Evolutionary conservation across 192 early-diverging fungal genomes (phyloP).

Genomic region (Spizellomyces sp.): DNA sequence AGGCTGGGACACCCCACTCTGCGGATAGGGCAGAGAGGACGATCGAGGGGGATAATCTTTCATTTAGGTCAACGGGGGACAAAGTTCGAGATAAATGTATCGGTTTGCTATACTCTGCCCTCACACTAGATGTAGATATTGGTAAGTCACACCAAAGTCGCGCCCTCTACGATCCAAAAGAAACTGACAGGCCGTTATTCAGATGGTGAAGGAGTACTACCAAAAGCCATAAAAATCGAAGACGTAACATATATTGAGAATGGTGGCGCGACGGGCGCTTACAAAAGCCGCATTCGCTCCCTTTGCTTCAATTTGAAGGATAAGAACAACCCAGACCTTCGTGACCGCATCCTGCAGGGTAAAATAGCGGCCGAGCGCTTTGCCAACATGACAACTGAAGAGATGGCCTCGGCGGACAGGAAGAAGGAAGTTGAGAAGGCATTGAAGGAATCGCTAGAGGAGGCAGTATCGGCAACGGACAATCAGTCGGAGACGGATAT

Average conservation of each 20-base stretch:
- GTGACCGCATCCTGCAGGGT: conserved; percentile 68
- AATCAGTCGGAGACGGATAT: conserved; percentile 84
- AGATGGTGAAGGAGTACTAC: conserved; percentile 22
- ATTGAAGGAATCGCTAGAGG: conserved; percentile 71
- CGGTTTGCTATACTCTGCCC: conserved; percentile 79
- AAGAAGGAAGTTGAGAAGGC: conserved; percentile 72
- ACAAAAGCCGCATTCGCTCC: conserved; percentile 76
- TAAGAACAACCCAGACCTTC: conserved; percentile 73
- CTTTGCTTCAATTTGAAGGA: conserved; percentile 74
- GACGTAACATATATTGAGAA: not conserved
- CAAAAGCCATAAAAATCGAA: conserved; percentile 33
- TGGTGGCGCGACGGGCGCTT: conserved; percentile 31
- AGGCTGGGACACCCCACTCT: conserved; percentile 20
- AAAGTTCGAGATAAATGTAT: conserved; percentile 74
- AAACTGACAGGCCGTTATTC: not conserved
- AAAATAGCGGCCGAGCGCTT: conserved; percentile 65
- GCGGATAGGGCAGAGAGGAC: conserved; percentile 46
- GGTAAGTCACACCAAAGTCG: conserved; percentile 40
- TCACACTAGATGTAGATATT: conserved; percentile 58
- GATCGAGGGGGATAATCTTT: conserved; percentile 61
- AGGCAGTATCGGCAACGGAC: conserved; percentile 75
- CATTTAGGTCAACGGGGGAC: conserved; percentile 57
- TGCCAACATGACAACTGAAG: conserved; percentile 81
- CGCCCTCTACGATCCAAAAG: not conserved
- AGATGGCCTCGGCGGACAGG: conserved; percentile 90